Base-by-base conservation (phyloP, 495 filamentous ascomycete genomes). In the Tetracladium setigerum region DNA sequence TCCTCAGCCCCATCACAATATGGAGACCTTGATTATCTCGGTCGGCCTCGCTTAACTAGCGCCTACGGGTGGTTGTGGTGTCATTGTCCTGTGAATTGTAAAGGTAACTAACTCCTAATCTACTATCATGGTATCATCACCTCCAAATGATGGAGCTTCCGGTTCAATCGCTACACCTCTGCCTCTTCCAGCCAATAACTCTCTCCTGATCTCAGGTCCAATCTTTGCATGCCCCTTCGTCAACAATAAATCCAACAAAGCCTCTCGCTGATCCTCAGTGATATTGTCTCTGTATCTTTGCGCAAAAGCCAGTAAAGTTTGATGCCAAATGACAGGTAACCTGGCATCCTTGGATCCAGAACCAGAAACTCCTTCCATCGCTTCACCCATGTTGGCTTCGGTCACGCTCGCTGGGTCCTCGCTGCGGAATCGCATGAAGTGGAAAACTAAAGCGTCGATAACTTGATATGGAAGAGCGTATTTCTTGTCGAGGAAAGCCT, bases 401-500 rank as follows among this genome's bases (percentile, higher is more conserved):
- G 47, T 57, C 19, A 62, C 53, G 33, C 61, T 63, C 9, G 66
- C 62, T 12, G 67, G 63, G 22, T 77, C 68, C 2, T 68, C 68
- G 27, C 71, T 79, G 31, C 85, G 78, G 68, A 96, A 96, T 14
- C 92, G 82, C 53, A 95, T 64, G 63, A 96, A 98, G 66, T 97
- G 90, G 67, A 96, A 97, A 13, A 97, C 94, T 5, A 97, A 71
- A 17, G 89, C 83, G 56, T 98, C 92, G 15, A 98, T 81, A 18
- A 94, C 91, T 64, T 95, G 89, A 69, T 85, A 95, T 27, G 92
- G 92, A 16, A 98, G 73, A 1, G 92, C 92, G 55, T 99, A 97
- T 57, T 89, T 88, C 76, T 99, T 99, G 67, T 97, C 90, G 10
- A 99, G 69, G 43, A 99, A 78, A 14, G 84, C 78, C 49, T 85